Percentiles rank a stretch among this genome's conserved stretches.
Evolutionary conservation across 192 early-diverging fungal genomes (phyloP).

Genomic region (Entomortierella parvispora): DNA sequence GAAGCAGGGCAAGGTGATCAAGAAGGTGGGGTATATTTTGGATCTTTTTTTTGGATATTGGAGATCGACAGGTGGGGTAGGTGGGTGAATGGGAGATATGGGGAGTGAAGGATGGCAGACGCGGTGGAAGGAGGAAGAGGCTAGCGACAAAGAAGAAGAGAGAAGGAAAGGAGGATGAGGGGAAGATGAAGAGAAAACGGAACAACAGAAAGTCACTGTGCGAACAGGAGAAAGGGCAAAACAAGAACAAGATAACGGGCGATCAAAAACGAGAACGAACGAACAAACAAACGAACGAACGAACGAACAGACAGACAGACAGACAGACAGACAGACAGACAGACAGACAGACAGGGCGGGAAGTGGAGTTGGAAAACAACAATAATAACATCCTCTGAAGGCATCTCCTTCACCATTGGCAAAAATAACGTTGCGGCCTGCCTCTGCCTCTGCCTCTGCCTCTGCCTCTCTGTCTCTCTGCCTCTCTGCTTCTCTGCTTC

Average conservation of each 20-base stretch:
- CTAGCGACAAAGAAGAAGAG: neutral
- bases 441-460: too few species aligned
- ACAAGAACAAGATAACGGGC: neutral
- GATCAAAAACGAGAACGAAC: neutral
- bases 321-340: too few species aligned
- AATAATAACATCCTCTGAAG: too few species aligned
- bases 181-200: neutral
- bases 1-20: neutral
- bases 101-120: neutral
- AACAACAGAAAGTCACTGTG: neutral
- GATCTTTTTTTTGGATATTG: too few species aligned
- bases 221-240: neutral
- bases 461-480: too few species aligned
- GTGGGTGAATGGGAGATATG: neutral
- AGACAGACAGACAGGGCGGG: too few species aligned
- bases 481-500: too few species aligned
- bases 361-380: too few species aligned
- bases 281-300: too few species aligned
- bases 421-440: too few species aligned
- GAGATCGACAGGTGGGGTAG: neutral
- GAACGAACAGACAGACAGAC: slow-evolving; percentile 2
- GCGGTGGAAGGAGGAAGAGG: neutral
- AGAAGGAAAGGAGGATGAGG: neutral
- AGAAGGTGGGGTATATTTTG: too few species aligned
- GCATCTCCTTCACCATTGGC: too few species aligned